Conservation (phyloP, 352 stramenopile species). For the Pythium apleroticum region DNA sequence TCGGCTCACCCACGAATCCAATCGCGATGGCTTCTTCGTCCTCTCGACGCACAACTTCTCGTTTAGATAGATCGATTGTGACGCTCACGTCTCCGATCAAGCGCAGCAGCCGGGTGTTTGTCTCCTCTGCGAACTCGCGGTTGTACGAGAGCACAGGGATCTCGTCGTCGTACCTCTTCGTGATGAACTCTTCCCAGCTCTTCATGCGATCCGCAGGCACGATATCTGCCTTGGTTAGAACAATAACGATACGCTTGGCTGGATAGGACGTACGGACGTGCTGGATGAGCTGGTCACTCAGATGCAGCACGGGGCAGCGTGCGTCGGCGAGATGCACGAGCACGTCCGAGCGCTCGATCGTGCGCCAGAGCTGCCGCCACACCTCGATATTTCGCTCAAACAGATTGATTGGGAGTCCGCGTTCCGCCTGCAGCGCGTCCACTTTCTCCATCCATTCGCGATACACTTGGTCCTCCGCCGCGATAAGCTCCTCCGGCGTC, state of each 20-base stretch:
- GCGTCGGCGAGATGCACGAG: constrained; percentile 76
- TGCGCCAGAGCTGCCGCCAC: constrained; percentile 81
- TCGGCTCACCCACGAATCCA: constrained; percentile 97
- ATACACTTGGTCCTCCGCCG: constrained; percentile 57
- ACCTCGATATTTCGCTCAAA: constrained; percentile 84
- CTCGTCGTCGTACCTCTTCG: constrained; percentile 79
- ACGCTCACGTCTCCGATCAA: constrained; percentile 40
- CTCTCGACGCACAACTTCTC: constrained; percentile 93
- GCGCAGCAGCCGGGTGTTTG: constrained; percentile 44
- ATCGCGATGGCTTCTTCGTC: constrained; percentile 89
- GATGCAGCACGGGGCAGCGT: constrained; percentile 67
- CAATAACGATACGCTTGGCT: constrained; percentile 93
- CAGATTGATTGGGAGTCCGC: constrained; percentile 45
- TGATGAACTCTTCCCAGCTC: constrained; percentile 93
- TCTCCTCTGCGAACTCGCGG: constrained; percentile 55
- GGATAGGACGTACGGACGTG: constrained; percentile 43
- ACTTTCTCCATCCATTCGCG: constrained; percentile 49
- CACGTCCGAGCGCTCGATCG: constrained; percentile 73
- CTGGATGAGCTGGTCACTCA: constrained; percentile 66
- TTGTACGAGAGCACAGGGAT: constrained; percentile 81
- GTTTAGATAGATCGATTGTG: constrained; percentile 42
- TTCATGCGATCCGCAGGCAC: constrained; percentile 82
- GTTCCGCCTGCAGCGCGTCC: constrained; percentile 26
- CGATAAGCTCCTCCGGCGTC: constrained; percentile 61
- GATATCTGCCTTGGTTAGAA: constrained; percentile 99